A percentile compares a stretch with the other conserved stretches of the same genome.
Evolutionary conservation across 352 stramenopile species (phyloP).

Genomic region (Globisporangium viniferum): DNA sequence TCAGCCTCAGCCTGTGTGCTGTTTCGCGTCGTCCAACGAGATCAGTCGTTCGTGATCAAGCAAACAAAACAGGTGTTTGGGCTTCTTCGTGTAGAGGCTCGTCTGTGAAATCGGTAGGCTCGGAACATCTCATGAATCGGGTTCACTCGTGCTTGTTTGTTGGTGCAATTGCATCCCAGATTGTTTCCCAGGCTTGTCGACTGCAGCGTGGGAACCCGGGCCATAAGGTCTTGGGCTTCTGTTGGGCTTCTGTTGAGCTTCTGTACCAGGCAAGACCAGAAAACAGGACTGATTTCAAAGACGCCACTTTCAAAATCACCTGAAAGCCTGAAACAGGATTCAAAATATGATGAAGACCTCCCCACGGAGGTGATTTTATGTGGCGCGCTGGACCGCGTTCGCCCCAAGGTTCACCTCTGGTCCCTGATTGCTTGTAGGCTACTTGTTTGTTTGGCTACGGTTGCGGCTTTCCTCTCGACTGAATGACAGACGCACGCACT

Average conservation of each 20-base stretch:
- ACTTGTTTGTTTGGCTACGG: not conserved
- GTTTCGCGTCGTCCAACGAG: slow-evolving; percentile 8
- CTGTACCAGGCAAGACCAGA: not conserved
- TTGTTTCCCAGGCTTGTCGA: not conserved
- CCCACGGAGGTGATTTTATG: too few relatives aligned
- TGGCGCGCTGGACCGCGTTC: not conserved
- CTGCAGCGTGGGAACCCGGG: not conserved
- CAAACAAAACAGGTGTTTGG: not conserved
- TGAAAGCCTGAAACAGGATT: not conserved
- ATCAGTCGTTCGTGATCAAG: not conserved
- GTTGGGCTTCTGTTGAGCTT: too few relatives aligned
- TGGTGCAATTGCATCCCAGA: not conserved
- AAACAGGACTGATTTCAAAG: not conserved
- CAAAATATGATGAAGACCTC: not conserved
- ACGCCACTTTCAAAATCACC: not conserved
- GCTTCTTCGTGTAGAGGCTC: not conserved
- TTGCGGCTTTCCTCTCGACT: not conserved
- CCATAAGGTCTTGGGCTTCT: not conserved
- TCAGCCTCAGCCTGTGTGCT: not conserved
- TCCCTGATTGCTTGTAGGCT: too few relatives aligned
- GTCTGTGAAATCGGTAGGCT: not conserved
- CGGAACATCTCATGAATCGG: not conserved
- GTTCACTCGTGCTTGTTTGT: not conserved
- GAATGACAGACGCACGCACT: not conserved
- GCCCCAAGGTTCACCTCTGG: not conserved